Base-by-base conservation (phyloP, 108 stramenopile species). In the Cyclotella distinguenda region DNA sequence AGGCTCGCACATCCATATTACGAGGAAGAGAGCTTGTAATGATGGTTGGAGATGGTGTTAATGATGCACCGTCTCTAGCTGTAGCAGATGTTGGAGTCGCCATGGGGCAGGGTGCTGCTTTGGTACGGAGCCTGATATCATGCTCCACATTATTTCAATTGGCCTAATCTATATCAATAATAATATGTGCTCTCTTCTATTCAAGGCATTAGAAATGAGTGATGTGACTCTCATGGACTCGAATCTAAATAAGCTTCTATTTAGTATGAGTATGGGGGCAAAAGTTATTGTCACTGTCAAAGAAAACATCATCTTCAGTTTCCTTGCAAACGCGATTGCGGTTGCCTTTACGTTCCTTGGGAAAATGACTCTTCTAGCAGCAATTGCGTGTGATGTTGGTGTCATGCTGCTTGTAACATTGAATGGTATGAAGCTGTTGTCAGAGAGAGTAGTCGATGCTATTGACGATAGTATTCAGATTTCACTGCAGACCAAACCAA, bases 81-180 rank as follows among this genome's bases (percentile, higher is more conserved):
- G 81, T 81, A 3, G 93, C 96, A 19, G 97, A 99, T 80, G 82
- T 99, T n/a, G 97, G 97, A 1, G 93, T 97, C 21, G 95, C 97
- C 8, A 98, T 99, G 97, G 98, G 97, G 7, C 80, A 84, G 34
- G 99, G 99, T 7, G 96, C 99, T 19, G 94, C 96, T 3, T 80
- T 98, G 55, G 36, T 53, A 33, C 15, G 27, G n/a, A n/a, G n/a
- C n/a, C n/a, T n/a, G n/a, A n/a, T n/a, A n/a, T n/a, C n/a, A n/a
- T n/a, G n/a, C n/a, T n/a, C n/a, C n/a, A n/a, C n/a, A n/a, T n/a
- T n/a, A n/a, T n/a, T n/a, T n/a, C n/a, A n/a, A n/a, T n/a, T n/a
- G n/a, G n/a, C n/a, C n/a, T n/a, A n/a, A n/a, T n/a, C n/a, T n/a
- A n/a, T n/a, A n/a, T n/a, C n/a, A n/a, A n/a, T n/a, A n/a, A n/a